Conservation (phyloP, 768 basidiomycete genomes). For the Chalciporus pseudorubinellus region DNA sequence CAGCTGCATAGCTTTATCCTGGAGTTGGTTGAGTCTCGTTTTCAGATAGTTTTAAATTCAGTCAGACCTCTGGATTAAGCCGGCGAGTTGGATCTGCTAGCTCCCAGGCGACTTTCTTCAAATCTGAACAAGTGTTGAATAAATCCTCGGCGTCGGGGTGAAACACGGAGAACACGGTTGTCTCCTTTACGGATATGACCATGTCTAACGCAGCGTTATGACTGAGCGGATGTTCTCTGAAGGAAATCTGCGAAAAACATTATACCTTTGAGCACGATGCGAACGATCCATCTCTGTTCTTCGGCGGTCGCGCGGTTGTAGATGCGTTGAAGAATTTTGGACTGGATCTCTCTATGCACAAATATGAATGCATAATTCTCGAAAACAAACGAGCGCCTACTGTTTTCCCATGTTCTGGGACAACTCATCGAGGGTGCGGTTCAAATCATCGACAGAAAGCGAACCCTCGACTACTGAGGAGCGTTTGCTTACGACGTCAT, state of each 20-base stretch:
- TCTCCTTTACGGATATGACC: conserved; percentile 90
- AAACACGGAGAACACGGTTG: conserved; percentile 85
- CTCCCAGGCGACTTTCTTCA: conserved; percentile 91
- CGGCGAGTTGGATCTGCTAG: conserved; percentile 74
- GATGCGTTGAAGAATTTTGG: conserved; percentile 70
- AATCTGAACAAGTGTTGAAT: conserved; percentile 95
- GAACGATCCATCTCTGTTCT: conserved; percentile 95
- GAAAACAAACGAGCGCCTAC: conserved; percentile 38
- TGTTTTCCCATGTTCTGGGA: conserved; percentile 70
- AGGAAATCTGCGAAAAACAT: background rate
- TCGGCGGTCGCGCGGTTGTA: conserved; percentile 78
- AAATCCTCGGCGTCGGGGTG: conserved; percentile 93
- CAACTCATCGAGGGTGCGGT: conserved; percentile 76
- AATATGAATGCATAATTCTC: conserved; percentile 6
- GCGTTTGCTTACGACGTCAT: conserved; percentile 81
- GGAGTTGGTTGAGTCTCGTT: conserved; percentile 6
- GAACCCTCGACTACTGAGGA: conserved; percentile 76
- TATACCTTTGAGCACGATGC: conserved; percentile 90
- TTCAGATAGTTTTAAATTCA: too few relatives aligned
- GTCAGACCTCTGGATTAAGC: conserved; percentile 54
- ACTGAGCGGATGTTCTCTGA: background rate
- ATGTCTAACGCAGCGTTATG: conserved; percentile 55
- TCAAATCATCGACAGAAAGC: conserved; percentile 80
- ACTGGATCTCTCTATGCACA: conserved; percentile 64
- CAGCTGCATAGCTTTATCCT: conserved; percentile 84